phyloP scores from a whole-genome alignment of 805 yeast species.

The Pichia paraexigua region DNA sequence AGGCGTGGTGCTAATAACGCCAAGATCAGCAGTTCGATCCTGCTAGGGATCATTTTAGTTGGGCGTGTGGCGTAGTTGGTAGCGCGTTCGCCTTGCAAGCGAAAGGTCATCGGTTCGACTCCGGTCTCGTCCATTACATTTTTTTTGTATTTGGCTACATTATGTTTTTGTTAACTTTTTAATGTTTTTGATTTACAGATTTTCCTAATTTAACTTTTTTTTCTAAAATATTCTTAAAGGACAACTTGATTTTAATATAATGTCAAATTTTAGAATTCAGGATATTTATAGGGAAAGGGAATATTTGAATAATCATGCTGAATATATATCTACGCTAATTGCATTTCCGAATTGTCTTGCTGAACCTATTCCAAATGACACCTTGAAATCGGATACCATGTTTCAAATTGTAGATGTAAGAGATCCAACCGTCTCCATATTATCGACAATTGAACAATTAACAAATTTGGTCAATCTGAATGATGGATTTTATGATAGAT shows the following conservation, averaged over 20 bases:
- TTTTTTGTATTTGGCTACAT: background rate
- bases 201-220: no score
- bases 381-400: slow-evolving; percentile 14
- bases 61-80: slow-evolving; percentile 83
- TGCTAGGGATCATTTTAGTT: slow-evolving; percentile 53
- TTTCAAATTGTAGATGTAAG: slow-evolving; percentile 52
- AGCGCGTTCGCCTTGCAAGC: slow-evolving; percentile 41
- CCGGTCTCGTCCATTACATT: slow-evolving; percentile 61
- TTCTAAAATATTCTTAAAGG: no score
- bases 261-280: slow-evolving; percentile 2
- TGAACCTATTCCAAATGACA: background rate
- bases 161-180: slow-evolving; percentile 11
- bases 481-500: slow-evolving; percentile 51
- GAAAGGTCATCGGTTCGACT: slow-evolving; percentile 66
- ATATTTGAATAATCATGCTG: background rate
- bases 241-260: background rate
- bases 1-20: slow-evolving; percentile 40
- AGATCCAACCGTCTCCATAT: slow-evolving; percentile 44
- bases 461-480: slow-evolving; percentile 45
- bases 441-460: slow-evolving; percentile 50
- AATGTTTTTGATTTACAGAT: no score
- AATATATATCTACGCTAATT: background rate
- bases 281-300: slow-evolving; percentile 5
- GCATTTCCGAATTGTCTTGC: slow-evolving; percentile 10
- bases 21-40: slow-evolving; percentile 81